Conservation (phyloP, 2,329 filamentous ascomycete genomes). For the Furcasterigmium furcatum region DNA sequence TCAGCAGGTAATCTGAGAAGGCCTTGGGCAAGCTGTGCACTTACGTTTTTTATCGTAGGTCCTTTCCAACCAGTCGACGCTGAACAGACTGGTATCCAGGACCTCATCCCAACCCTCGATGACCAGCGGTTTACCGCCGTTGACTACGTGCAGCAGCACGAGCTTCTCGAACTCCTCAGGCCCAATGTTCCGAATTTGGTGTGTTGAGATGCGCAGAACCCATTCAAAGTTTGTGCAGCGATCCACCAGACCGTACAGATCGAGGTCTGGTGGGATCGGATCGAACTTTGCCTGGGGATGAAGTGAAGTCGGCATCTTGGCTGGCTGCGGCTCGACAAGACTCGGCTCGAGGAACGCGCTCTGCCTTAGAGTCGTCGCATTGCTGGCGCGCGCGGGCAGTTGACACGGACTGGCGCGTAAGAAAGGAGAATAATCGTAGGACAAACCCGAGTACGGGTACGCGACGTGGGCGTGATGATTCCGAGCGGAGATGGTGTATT, state of each 20-base stretch:
- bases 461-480: too few species aligned
- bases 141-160: constrained; percentile 77
- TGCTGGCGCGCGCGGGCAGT: too few species aligned
- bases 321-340: too few species aligned
- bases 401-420: too few species aligned
- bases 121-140: constrained; percentile 82
- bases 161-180: constrained; percentile 82
- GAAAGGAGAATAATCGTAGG: constrained; percentile 17
- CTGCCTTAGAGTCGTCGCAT: background rate
- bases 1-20: constrained; percentile 15
- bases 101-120: constrained; percentile 83
- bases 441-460: too few species aligned
- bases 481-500: too few species aligned
- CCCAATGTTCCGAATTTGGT: constrained; percentile 75
- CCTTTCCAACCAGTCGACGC: constrained; percentile 72
- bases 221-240: constrained; percentile 81
- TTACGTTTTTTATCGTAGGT: constrained; percentile 77
- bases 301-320: constrained; percentile 67
- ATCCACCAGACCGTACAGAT: constrained; percentile 73
- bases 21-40: constrained; percentile 20
- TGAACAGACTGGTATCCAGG: constrained; percentile 77
- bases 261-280: constrained; percentile 81
- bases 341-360: constrained; percentile 2
- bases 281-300: constrained; percentile 88
- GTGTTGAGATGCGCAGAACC: constrained; percentile 74